Percentiles rank a stretch among this genome's conserved stretches.
Conservation (phyloP, 805 yeast genomes). For the Starmerella bombicola region DNA sequence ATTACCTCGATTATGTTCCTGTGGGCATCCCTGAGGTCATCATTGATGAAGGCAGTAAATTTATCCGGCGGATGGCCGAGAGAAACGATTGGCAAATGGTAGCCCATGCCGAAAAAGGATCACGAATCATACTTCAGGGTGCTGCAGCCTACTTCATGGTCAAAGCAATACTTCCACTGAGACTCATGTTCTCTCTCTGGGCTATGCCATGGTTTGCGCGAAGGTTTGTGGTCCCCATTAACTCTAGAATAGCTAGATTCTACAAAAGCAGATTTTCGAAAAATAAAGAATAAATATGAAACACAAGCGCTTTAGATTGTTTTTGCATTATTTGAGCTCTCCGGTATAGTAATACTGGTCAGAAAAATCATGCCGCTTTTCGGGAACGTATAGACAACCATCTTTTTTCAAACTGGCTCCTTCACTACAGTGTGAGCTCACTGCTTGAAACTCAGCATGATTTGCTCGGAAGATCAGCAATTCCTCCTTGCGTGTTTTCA, state of each 20-base stretch:
- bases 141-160: slow-evolving; percentile 64
- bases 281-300: neutral
- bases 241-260: neutral
- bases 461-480: slow-evolving; percentile 12
- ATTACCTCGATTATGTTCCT: slow-evolving; percentile 43
- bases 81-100: slow-evolving; percentile 26
- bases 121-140: slow-evolving; percentile 51
- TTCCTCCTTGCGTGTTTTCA: slow-evolving; percentile 8
- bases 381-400: slow-evolving; percentile 18
- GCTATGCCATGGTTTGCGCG: slow-evolving; percentile 49
- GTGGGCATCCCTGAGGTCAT: slow-evolving; percentile 46
- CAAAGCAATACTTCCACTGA: slow-evolving; percentile 42
- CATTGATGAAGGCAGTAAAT: slow-evolving; percentile 44
- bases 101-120: slow-evolving; percentile 38
- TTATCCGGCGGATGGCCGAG: slow-evolving; percentile 39
- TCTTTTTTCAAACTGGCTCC: slow-evolving; percentile 12
- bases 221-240: slow-evolving; percentile 39
- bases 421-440: slow-evolving; percentile 1
- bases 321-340: slow-evolving; percentile 11
- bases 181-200: slow-evolving; percentile 40
- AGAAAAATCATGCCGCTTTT: slow-evolving; percentile 16
- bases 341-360: slow-evolving; percentile 20
- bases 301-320: neutral
- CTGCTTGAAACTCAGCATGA: slow-evolving; percentile 5
- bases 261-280: neutral